Conservation (phyloP, 305 asterid genomes). For the Fraxinus paxiana region DNA sequence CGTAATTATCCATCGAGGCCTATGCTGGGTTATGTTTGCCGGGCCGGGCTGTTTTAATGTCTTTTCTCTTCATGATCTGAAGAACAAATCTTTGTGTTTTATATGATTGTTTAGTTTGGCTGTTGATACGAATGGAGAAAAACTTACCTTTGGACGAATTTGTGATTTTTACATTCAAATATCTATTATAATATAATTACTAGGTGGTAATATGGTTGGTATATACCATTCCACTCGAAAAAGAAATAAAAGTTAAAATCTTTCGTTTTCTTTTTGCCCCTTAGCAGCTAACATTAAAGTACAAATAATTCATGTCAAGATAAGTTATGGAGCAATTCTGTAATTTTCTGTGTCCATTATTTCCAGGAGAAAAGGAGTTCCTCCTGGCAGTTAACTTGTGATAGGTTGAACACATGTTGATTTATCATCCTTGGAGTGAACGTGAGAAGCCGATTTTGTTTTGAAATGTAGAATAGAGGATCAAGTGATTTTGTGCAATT, state of each 20-base stretch:
- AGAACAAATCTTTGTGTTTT: neutral
- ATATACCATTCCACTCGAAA: neutral
- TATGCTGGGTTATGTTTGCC: neutral
- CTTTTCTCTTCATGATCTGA: neutral
- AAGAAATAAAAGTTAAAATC: neutral
- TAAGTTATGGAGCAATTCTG: conserved; percentile 5
- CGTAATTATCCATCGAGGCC: neutral
- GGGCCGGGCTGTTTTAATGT: conserved; percentile 12
- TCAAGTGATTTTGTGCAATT: neutral
- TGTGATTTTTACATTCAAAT: neutral
- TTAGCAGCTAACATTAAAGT: neutral
- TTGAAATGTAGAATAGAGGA: neutral
- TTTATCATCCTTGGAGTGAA: neutral
- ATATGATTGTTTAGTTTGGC: neutral
- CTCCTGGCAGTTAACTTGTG: neutral
- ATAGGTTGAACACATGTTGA: neutral
- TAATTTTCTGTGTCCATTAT: neutral
- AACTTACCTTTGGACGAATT: neutral
- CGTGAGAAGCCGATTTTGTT: neutral
- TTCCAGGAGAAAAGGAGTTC: neutral
- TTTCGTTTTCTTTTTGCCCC: neutral
- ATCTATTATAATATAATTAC: neutral
- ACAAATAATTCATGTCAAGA: neutral
- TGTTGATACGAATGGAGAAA: neutral
- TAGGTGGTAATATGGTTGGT: conserved; percentile 1